phyloP scores from a whole-genome alignment of 2,329 filamentous ascomycete species.

The Thelonectria blattea region DNA sequence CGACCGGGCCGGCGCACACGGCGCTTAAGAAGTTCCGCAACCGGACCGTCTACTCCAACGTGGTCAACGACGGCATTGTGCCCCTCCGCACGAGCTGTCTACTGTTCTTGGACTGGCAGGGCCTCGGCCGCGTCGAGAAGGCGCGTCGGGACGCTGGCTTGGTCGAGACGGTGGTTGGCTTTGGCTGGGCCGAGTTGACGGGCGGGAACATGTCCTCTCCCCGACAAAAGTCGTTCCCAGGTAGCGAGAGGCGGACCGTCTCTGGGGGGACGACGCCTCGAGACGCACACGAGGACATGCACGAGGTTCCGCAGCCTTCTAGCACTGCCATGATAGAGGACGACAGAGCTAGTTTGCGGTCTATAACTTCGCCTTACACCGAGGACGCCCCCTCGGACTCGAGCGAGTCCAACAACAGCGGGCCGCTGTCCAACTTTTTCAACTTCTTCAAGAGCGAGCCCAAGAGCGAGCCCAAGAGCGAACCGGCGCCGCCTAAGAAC shows the following conservation, averaged over 20 bases:
- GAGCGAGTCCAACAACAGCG: conserved; percentile 46
- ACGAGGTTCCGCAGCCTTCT: conserved; percentile 73
- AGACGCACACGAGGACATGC: conserved; percentile 45
- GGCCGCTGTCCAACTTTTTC: conserved; percentile 67
- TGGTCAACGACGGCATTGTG: conserved; percentile 97
- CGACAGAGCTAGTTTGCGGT: conserved; percentile 63
- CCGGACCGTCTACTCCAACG: conserved; percentile 92
- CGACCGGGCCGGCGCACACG: conserved; percentile 87
- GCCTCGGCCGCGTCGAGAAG: conserved; percentile 91
- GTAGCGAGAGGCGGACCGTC: conserved; percentile 40
- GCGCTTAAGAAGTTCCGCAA: conserved; percentile 89
- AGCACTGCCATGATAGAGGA: conserved; percentile 71
- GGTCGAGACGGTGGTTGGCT: conserved; percentile 90
- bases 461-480: conserved; percentile 44
- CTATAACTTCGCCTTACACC: conserved; percentile 44
- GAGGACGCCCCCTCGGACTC: conserved; percentile 39
- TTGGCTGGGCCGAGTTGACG: conserved; percentile 93
- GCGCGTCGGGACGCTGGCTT: conserved; percentile 89
- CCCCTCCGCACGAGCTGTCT: conserved; percentile 93
- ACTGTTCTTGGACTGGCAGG: conserved; percentile 97
- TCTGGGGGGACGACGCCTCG: conserved; percentile 46
- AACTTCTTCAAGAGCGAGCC: conserved; percentile 71
- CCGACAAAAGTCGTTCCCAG: conserved; percentile 51
- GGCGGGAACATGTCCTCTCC: conserved; percentile 63
- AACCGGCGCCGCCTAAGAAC: conserved; percentile 49